Conservation (phyloP, 2,329 filamentous ascomycete genomes). For the Celoporthe dispersa region DNA sequence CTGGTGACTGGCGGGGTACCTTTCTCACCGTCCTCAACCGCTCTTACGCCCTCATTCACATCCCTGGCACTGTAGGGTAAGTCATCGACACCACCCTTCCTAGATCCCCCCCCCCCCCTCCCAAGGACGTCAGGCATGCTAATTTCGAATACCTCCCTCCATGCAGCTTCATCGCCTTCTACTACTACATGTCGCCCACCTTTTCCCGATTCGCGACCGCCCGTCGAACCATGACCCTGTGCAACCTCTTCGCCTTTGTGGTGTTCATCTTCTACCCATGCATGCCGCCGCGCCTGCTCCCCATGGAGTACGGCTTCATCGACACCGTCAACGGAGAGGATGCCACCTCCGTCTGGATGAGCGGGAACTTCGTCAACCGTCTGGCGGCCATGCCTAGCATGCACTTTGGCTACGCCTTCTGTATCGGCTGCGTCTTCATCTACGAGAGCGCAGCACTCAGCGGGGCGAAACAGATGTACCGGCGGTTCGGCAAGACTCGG, state of each 20-base stretch:
- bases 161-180: slow-evolving; percentile 64
- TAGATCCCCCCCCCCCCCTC: not conserved
- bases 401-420: slow-evolving; percentile 61
- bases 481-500: slow-evolving; percentile 28
- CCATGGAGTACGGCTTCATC: slow-evolving; percentile 52
- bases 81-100: not conserved
- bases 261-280: slow-evolving; percentile 63
- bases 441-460: slow-evolving; percentile 48
- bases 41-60: slow-evolving; percentile 54
- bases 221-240: slow-evolving; percentile 51
- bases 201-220: slow-evolving; percentile 43
- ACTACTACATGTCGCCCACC: slow-evolving; percentile 59
- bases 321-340: slow-evolving; percentile 57
- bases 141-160: not conserved
- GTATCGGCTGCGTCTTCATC: slow-evolving; percentile 56
- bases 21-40: slow-evolving; percentile 52
- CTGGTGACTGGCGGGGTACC: slow-evolving; percentile 39
- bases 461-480: slow-evolving; percentile 26
- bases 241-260: slow-evolving; percentile 60
- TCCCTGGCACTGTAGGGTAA: slow-evolving; percentile 54
- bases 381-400: slow-evolving; percentile 62
- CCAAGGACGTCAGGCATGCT: not conserved
- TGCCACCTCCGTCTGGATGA: slow-evolving; percentile 58
- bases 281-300: slow-evolving; percentile 64
- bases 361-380: slow-evolving; percentile 61